phyloP scores from a whole-genome alignment of 2,329 filamentous ascomycete genomes.

The Xylaria polymorpha region DNA sequence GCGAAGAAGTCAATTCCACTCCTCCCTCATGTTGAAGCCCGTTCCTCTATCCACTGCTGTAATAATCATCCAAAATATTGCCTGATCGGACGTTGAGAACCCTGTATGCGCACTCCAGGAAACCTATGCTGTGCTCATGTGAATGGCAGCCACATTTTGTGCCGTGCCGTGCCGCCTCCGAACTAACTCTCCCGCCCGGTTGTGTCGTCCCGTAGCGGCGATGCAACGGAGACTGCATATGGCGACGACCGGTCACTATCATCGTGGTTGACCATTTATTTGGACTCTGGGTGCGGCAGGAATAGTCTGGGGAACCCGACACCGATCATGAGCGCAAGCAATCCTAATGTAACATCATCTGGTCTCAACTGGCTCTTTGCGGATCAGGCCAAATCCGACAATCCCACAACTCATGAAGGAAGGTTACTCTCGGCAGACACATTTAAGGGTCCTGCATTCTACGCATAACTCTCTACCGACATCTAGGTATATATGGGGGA shows the following conservation, averaged over 20 bases:
- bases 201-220: slow-evolving; percentile 25
- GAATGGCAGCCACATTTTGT: slow-evolving; percentile 18
- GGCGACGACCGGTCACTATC: slow-evolving; percentile 14
- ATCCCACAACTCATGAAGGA: slow-evolving; percentile 16
- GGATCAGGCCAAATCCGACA: slow-evolving; percentile 32
- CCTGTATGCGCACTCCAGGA: slow-evolving; percentile 1
- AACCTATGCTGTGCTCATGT: slow-evolving; percentile 7
- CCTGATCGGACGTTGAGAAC: slow-evolving; percentile 12
- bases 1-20: neutral
- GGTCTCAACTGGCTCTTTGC: slow-evolving; percentile 28
- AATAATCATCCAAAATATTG: neutral
- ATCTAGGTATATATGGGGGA: slow-evolving; percentile 20
- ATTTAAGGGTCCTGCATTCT: slow-evolving; percentile 24
- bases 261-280: slow-evolving; percentile 22
- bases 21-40: slow-evolving; percentile 1
- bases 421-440: slow-evolving; percentile 33
- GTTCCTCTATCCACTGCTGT: neutral
- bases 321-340: slow-evolving; percentile 24
- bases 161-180: slow-evolving; percentile 32
- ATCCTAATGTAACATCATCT: slow-evolving; percentile 30
- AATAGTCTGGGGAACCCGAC: slow-evolving; percentile 38
- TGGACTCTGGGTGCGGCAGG: slow-evolving; percentile 28
- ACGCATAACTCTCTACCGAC: slow-evolving; percentile 20
- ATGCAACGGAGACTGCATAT: slow-evolving; percentile 29
- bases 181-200: slow-evolving; percentile 18